Evolutionary conservation across 73 alveolate species (phyloP), one percentile per base, ranked within the genome.

Genomic region (Halteria grandinella): DNA sequence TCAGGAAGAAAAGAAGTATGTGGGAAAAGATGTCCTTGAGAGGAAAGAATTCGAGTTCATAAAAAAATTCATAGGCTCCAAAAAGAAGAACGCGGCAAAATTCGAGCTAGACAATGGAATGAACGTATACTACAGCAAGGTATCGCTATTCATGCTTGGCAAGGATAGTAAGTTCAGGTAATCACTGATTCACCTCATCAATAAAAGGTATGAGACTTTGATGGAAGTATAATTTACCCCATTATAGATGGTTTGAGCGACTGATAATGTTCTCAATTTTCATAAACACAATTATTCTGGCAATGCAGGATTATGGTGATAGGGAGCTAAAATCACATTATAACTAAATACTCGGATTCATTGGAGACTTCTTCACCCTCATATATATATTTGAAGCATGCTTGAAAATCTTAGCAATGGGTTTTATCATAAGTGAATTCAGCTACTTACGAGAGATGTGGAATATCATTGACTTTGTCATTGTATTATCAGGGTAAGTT

Each of bases 391-490:
- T 79, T 34, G 96, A 89, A 78, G 74, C 73, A 23, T 12, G 31
- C n/a, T 21, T 79, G 6, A 89, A 89, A 73, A 47, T 89, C 12
- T 31, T 89, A 23, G 91, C 87, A 1, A 63, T 86, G 89, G 96
- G 96, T 8, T 62, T 89, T 31, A 29, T 86, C 34, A 47, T 86
- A 32, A 75, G 69, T 31, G 24, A 53, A 33, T 34, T 39, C 28
- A 31, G 89, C 0, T 89, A 89, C 44, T 63, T 89, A 0, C 77
- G 94, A 44, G 96, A 89, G 52, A 80, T 85, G 11, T 89, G 96
- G 96, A 89, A 89, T 48, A 43, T 87, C n/a, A 47, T 89, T 18
- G 96, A 89, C 55, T 89, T 89, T 58, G 45, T 85, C 31, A 77
- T 89, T 17, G 87, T 89, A 3, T 55, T 54, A 33, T 41, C 73